A percentile compares a stretch with the other conserved stretches of the same genome.
Evolutionary conservation across 2,329 filamentous ascomycete genomes (phyloP).

Genomic region (Ophiostoma triangulosporum): DNA sequence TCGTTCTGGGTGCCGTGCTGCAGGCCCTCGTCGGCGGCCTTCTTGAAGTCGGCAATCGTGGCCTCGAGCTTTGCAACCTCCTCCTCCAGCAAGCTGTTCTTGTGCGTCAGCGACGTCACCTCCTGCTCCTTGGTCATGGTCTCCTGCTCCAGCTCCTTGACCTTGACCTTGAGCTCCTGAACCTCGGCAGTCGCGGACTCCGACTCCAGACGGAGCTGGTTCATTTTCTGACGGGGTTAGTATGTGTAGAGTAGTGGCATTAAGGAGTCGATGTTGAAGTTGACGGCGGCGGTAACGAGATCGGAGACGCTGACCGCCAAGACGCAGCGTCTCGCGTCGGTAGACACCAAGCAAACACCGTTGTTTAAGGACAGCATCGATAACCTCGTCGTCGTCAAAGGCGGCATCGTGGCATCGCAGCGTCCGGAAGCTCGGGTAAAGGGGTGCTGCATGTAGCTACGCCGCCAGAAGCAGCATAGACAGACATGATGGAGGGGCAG

Average conservation of each 20-base stretch:
- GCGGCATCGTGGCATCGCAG: not conserved
- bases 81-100: conserved; percentile 77
- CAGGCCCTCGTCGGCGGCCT: conserved; percentile 65
- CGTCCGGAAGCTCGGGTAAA: not conserved
- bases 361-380: not conserved
- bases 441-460: not conserved
- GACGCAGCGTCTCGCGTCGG: not conserved
- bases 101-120: conserved; percentile 91
- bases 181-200: conserved; percentile 71
- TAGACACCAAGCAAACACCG: not conserved
- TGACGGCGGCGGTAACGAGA: too few relatives aligned
- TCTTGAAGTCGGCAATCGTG: conserved; percentile 76
- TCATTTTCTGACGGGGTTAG: conserved; percentile 63
- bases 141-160: conserved; percentile 89
- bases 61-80: conserved; percentile 90
- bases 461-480: conserved; percentile 2
- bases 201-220: conserved; percentile 82
- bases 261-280: too few relatives aligned
- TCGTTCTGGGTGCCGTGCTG: conserved; percentile 84
- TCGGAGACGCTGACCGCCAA: not conserved
- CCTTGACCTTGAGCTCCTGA: conserved; percentile 74
- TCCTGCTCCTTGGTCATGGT: conserved; percentile 95
- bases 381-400: not conserved
- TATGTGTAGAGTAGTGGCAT: too few relatives aligned
- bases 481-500: not conserved